Conservation (phyloP, 2,329 filamentous ascomycete genomes). For the Stemphylium beticola region DNA sequence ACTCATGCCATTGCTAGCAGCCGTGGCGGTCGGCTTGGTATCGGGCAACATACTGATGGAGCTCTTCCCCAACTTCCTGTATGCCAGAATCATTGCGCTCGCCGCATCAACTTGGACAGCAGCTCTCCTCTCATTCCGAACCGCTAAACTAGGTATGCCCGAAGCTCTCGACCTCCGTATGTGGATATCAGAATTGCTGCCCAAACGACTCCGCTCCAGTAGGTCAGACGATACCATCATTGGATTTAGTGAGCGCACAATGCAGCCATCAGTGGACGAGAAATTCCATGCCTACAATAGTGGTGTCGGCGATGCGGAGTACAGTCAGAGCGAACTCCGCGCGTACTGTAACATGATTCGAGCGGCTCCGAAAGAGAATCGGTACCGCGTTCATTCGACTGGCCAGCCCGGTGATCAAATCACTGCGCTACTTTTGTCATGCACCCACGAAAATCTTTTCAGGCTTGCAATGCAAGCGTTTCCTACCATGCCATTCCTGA, state of each 20-base stretch:
- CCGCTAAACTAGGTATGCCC: slow-evolving; percentile 57
- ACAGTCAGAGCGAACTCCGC: slow-evolving; percentile 59
- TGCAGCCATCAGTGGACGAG: slow-evolving; percentile 26
- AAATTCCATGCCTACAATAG: slow-evolving; percentile 55
- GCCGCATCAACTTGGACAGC: slow-evolving; percentile 59
- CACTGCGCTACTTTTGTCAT: slow-evolving; percentile 50
- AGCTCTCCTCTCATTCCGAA: slow-evolving; percentile 56
- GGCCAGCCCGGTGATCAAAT: slow-evolving; percentile 54
- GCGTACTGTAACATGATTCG: slow-evolving; percentile 54
- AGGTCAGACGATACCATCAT: slow-evolving; percentile 14
- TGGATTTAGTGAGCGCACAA: slow-evolving; percentile 25
- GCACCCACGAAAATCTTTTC: slow-evolving; percentile 45
- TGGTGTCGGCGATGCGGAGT: slow-evolving; percentile 53
- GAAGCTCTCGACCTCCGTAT: slow-evolving; percentile 35
- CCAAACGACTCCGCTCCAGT: slow-evolving; percentile 10
- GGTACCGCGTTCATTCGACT: slow-evolving; percentile 50
- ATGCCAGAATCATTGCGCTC: slow-evolving; percentile 57
- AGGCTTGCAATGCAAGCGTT: slow-evolving; percentile 53
- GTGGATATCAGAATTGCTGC: slow-evolving; percentile 38
- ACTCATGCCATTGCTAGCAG: slow-evolving; percentile 56
- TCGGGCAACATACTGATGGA: slow-evolving; percentile 55
- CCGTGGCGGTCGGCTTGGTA: slow-evolving; percentile 54
- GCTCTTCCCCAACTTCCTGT: slow-evolving; percentile 51
- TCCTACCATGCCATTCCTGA: slow-evolving; percentile 46
- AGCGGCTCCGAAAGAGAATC: slow-evolving; percentile 51